phyloP scores from a whole-genome alignment of 345 rosid genomes.

The Ricinus communis region DNA sequence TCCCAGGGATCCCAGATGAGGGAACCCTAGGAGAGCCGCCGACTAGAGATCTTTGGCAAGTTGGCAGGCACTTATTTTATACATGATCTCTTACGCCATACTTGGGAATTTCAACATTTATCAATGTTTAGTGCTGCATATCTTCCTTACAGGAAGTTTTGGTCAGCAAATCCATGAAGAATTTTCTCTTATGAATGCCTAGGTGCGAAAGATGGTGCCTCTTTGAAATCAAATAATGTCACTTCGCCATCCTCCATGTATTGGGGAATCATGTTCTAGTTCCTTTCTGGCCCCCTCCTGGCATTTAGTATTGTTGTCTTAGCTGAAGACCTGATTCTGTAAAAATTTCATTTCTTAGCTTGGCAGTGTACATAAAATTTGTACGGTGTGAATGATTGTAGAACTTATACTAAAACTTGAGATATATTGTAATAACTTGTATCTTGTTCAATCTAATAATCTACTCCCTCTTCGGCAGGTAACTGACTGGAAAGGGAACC shows the following conservation, averaged over 20 bases:
- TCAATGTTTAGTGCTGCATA: no score
- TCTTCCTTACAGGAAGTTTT: not conserved
- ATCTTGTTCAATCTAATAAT: not conserved
- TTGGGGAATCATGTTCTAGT: not conserved
- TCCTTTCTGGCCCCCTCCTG: not conserved
- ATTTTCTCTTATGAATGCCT: not conserved
- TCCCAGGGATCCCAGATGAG: no score
- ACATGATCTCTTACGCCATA: no score
- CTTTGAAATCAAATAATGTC: not conserved
- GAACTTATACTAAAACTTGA: not conserved
- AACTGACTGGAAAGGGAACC: constrained; percentile 71
- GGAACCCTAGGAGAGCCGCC: no score
- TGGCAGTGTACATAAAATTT: not conserved
- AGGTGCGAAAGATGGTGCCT: not conserved
- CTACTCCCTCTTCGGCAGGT: constrained; percentile 37
- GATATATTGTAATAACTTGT: not conserved
- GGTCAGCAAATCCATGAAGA: not conserved
- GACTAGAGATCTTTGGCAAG: no score
- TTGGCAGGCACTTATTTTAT: no score
- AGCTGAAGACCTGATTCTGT: not conserved
- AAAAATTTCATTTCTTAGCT: not conserved
- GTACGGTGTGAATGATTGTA: not conserved
- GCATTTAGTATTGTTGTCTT: not conserved
- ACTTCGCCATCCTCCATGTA: not conserved
- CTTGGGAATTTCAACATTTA: no score